Percentiles rank a stretch among this genome's conserved stretches.
Conservation (phyloP, 805 yeast genomes). For the Jamesozyma jinghongensis region DNA sequence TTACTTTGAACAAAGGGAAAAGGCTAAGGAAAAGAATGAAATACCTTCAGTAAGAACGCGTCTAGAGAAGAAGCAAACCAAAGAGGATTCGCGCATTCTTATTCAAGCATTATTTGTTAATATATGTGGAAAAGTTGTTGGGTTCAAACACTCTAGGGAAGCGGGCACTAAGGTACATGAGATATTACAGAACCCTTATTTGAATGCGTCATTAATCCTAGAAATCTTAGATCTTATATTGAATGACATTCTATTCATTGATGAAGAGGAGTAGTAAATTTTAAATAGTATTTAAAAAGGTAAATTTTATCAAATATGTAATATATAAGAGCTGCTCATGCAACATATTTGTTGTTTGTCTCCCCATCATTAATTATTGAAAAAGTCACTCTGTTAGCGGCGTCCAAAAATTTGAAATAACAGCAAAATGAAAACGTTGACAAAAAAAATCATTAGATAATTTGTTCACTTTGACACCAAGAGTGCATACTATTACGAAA, state of each 20-base stretch:
- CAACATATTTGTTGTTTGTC: too few relatives aligned
- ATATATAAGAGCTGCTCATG: too few relatives aligned
- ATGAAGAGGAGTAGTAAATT: neutral
- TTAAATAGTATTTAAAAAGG: too few relatives aligned
- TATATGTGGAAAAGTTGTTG: conserved; percentile 64
- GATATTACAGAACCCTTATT: conserved; percentile 62
- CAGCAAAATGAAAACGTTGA: too few relatives aligned
- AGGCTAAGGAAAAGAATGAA: conserved; percentile 1
- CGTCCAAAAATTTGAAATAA: too few relatives aligned
- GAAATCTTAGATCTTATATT: conserved; percentile 50
- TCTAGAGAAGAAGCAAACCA: conserved; percentile 43
- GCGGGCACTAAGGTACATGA: conserved; percentile 56
- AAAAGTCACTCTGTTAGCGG: too few relatives aligned
- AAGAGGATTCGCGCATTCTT: conserved; percentile 49
- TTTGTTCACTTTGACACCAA: too few relatives aligned
- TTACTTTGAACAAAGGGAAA: conserved; percentile 37
- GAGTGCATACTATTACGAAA: neutral
- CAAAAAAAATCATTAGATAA: too few relatives aligned
- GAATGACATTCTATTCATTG: conserved; percentile 24
- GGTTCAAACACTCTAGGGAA: conserved; percentile 48
- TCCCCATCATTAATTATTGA: too few relatives aligned
- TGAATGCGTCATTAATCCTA: conserved; percentile 57
- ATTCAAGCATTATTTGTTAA: conserved; percentile 53
- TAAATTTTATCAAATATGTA: too few relatives aligned
- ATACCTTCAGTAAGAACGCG: conserved; percentile 33